Conservation (phyloP, 257 asterid species). For the Nicotiana benthamiana region DNA sequence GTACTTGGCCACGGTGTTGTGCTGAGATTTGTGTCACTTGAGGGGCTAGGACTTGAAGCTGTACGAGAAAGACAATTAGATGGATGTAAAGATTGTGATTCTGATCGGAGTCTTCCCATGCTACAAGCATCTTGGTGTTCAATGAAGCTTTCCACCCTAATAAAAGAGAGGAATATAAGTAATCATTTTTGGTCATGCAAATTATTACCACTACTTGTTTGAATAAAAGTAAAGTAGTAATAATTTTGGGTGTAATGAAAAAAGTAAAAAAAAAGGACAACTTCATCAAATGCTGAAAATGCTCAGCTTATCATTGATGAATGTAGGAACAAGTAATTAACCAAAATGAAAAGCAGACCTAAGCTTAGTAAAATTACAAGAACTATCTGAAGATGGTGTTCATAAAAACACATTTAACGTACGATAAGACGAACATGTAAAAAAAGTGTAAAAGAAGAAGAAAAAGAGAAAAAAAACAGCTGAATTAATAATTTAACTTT, state of each 20-base stretch:
- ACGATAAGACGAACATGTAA: background rate
- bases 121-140: slow-evolving; percentile 52
- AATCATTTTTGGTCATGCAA: slow-evolving; percentile 6
- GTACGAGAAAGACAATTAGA: slow-evolving; percentile 30
- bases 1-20: slow-evolving; percentile 24
- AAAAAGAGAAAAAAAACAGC: background rate
- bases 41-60: slow-evolving; percentile 40
- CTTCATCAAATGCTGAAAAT: slow-evolving; percentile 4
- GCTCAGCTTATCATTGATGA: slow-evolving; percentile 6
- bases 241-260: slow-evolving; percentile 21
- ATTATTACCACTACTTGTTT: background rate
- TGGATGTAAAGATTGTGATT: slow-evolving; percentile 20
- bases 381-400: background rate
- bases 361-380: background rate
- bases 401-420: background rate
- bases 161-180: background rate
- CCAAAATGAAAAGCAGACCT: background rate
- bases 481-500: background rate
- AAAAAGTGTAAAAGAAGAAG: background rate
- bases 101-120: slow-evolving; percentile 30
- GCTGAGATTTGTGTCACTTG: slow-evolving; percentile 33
- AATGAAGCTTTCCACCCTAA: slow-evolving; percentile 51
- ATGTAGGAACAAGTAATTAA: slow-evolving; percentile 8
- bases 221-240: background rate
- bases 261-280: slow-evolving; percentile 15